phyloP scores from a whole-genome alignment of 1,284 basidiomycete species.

The Leccinum angustisporum region DNA sequence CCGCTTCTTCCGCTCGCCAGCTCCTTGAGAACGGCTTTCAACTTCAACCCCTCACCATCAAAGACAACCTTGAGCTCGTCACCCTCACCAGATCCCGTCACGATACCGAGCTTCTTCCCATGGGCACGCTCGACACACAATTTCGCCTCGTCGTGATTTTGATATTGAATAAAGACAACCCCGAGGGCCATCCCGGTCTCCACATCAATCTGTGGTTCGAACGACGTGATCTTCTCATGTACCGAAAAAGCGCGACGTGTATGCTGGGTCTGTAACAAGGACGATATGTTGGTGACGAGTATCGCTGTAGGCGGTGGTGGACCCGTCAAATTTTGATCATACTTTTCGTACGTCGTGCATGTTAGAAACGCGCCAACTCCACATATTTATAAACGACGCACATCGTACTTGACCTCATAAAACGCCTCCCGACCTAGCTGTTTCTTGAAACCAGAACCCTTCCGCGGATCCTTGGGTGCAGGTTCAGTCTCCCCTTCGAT shows the following conservation, averaged over 20 bases:
- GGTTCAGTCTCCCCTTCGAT: slow-evolving; percentile 47
- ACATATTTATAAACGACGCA: slow-evolving; percentile 37
- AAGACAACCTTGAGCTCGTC: slow-evolving; percentile 60
- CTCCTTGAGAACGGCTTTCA: slow-evolving; percentile 61
- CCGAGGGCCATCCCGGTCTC: slow-evolving; percentile 82
- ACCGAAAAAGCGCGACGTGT: slow-evolving; percentile 69
- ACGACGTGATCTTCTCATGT: slow-evolving; percentile 68
- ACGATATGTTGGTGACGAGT: slow-evolving; percentile 72
- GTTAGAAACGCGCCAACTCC: slow-evolving; percentile 11
- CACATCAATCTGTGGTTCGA: slow-evolving; percentile 81
- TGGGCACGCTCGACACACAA: slow-evolving; percentile 63
- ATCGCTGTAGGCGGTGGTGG: slow-evolving; percentile 77
- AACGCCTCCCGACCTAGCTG: slow-evolving; percentile 47
- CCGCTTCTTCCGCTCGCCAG: slow-evolving; percentile 50
- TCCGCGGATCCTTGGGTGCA: slow-evolving; percentile 57
- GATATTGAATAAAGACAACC: slow-evolving; percentile 77
- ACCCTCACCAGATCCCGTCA: slow-evolving; percentile 36
- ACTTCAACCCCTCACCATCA: slow-evolving; percentile 58
- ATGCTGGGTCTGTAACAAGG: slow-evolving; percentile 65
- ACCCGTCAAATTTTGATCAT: slow-evolving; percentile 75
- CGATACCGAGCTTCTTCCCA: slow-evolving; percentile 46
- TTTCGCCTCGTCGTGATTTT: slow-evolving; percentile 58
- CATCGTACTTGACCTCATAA: slow-evolving; percentile 59
- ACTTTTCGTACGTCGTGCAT: slow-evolving; percentile 50
- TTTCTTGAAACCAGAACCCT: slow-evolving; percentile 41